A percentile compares a stretch with the other conserved stretches of the same genome.
Evolutionary conservation across 2,329 filamentous ascomycete genomes (phyloP).

Genomic region (Diaporthe helianthi): DNA sequence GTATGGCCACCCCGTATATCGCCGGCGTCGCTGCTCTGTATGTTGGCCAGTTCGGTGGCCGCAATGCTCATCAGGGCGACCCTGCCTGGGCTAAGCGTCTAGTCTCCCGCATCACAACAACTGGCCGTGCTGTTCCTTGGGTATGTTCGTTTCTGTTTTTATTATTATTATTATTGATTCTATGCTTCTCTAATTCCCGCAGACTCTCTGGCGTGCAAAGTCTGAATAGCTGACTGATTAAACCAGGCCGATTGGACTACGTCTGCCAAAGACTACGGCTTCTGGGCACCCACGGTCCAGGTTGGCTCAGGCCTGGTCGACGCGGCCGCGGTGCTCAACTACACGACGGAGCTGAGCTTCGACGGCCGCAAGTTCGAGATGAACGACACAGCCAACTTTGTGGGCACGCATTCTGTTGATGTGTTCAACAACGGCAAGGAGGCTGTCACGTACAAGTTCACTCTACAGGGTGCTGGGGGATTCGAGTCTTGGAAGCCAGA

Average conservation of each 20-base stretch:
- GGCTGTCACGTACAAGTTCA: conserved; percentile 27
- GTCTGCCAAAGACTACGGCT: conserved; percentile 27
- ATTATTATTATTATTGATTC: too few relatives aligned
- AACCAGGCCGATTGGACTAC: background rate
- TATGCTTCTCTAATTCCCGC: background rate
- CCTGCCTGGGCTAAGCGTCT: conserved; percentile 16
- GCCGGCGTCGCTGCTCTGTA: conserved; percentile 48
- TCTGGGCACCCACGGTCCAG: conserved; percentile 49
- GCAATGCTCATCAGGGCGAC: conserved; percentile 21
- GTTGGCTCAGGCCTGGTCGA: conserved; percentile 57
- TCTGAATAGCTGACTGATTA: background rate
- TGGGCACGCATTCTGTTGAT: conserved; percentile 28
- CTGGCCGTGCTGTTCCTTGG: conserved; percentile 8
- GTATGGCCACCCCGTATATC: conserved; percentile 54
- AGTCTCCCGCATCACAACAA: background rate
- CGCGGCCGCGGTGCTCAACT: conserved; percentile 52
- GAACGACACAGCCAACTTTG: conserved; percentile 56
- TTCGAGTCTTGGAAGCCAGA: conserved; percentile 27
- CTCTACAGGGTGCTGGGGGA: conserved; percentile 25
- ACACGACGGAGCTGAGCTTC: conserved; percentile 48
- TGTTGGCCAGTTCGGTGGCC: conserved; percentile 35
- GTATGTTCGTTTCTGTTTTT: background rate
- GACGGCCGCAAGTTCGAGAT: conserved; percentile 51
- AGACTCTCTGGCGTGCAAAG: background rate
- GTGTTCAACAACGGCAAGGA: conserved; percentile 29